Percentiles rank a stretch among this genome's conserved stretches.
These are phyloP conservation scores for Diutina rugosa DNA, from an alignment of 1,139 yeast species.

Conservation along the genomic window DNA sequence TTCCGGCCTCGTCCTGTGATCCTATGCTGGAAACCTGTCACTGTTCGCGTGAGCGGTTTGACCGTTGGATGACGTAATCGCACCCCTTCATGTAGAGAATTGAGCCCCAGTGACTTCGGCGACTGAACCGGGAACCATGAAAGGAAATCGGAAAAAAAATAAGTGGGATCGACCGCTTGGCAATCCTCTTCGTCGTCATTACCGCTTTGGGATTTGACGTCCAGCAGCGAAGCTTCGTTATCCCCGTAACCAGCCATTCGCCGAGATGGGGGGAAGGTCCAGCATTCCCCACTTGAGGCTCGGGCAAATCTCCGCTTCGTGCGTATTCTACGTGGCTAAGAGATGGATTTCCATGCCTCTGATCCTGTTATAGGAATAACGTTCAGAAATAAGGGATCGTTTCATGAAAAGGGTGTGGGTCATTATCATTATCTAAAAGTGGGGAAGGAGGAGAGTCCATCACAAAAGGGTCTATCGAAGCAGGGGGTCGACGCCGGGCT, in stretches of 20 bases:
- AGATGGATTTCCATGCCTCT: too few species aligned
- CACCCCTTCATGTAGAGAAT: too few species aligned
- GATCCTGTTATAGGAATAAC: too few species aligned
- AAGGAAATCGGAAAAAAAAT: too few species aligned
- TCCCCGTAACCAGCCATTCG: too few species aligned
- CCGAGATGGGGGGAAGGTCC: too few species aligned
- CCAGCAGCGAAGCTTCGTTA: not conserved
- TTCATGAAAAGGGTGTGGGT: not conserved
- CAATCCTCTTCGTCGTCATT: not conserved
- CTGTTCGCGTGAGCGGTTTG: too few species aligned
- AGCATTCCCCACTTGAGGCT: too few species aligned
- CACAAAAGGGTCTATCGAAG: not conserved
- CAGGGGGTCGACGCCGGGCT: not conserved
- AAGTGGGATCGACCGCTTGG: not conserved
- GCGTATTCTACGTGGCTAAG: not conserved
- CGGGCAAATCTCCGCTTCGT: not conserved
- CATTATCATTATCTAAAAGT: not conserved
- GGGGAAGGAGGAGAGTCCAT: not conserved
- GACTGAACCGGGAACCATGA: not conserved
- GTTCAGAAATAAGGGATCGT: not conserved
- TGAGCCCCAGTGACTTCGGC: not conserved
- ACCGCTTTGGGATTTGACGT: not conserved
- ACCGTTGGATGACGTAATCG: too few species aligned
- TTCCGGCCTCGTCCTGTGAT: too few species aligned
- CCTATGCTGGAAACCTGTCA: too few species aligned